Percentiles rank a stretch among this genome's conserved stretches.
phyloP scores from a whole-genome alignment of 495 filamentous ascomycete species.

The Penicillium paxilli region DNA sequence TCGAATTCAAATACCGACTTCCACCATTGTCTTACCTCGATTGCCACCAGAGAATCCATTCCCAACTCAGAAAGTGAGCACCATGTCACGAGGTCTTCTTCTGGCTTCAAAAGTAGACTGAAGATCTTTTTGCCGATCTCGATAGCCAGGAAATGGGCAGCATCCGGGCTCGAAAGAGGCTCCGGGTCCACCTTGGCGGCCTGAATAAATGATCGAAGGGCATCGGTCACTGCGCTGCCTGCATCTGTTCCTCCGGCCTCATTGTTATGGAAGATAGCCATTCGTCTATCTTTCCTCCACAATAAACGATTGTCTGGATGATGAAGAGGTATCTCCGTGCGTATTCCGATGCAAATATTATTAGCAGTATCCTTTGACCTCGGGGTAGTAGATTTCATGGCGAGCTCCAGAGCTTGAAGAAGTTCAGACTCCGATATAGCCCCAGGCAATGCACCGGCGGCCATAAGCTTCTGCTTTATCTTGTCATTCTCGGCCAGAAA shows the following conservation, averaged over 20 bases:
- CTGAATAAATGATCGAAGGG: constrained; percentile 13
- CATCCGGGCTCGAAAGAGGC: constrained; percentile 2
- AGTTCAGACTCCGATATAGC: not conserved
- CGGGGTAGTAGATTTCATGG: not conserved
- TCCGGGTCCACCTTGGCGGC: constrained; percentile 2
- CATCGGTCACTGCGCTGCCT: not conserved
- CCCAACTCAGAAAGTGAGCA: constrained; percentile 37
- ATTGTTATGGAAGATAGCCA: constrained; percentile 28
- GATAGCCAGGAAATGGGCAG: constrained; percentile 36
- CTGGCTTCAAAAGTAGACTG: constrained; percentile 17
- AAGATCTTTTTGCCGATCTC: constrained; percentile 45
- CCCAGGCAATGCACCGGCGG: not conserved
- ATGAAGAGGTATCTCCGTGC: not conserved
- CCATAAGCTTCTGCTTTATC: constrained; percentile 7
- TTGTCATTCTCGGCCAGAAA: constrained; percentile 21
- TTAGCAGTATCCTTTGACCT: not conserved
- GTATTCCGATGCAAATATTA: constrained; percentile 9
- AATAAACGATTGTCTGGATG: constrained; percentile 12
- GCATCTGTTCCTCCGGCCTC: not conserved
- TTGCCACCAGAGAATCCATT: constrained; percentile 45
- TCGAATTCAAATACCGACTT: constrained; percentile 29
- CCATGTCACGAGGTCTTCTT: constrained; percentile 19
- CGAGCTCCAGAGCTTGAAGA: not conserved
- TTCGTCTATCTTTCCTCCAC: constrained; percentile 26
- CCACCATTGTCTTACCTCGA: constrained; percentile 48